These are phyloP conservation scores for Amphichorda felina DNA, from an alignment of 2,329 filamentous ascomycete species.

Conservation along the genomic window DNA sequence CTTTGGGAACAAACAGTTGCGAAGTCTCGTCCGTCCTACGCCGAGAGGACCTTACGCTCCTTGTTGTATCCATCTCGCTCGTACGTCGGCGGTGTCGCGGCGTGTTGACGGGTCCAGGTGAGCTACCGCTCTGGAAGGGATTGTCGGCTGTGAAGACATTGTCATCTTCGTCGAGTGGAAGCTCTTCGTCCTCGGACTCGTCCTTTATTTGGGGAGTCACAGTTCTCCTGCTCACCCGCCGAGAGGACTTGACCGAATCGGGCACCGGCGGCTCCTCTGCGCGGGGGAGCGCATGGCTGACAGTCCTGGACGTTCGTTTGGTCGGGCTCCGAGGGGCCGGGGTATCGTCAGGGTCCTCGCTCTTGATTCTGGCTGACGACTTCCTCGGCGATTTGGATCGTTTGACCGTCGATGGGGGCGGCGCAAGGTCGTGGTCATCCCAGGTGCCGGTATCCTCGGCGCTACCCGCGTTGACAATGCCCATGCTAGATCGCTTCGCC, in stretches of 20 bases:
- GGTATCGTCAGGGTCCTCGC: slow-evolving; percentile 33
- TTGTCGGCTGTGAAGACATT: slow-evolving; percentile 81
- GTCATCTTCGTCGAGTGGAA: slow-evolving; percentile 26
- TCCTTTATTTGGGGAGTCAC: slow-evolving; percentile 39
- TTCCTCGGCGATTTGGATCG: slow-evolving; percentile 46
- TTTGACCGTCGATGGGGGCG: slow-evolving; percentile 34
- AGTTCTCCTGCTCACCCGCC: slow-evolving; percentile 39
- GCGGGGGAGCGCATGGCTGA: slow-evolving; percentile 41
- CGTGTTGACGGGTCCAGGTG: slow-evolving; percentile 43
- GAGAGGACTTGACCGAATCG: slow-evolving; percentile 23
- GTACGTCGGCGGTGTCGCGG: slow-evolving; percentile 37
- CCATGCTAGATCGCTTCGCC: slow-evolving; percentile 76
- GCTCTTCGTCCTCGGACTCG: slow-evolving; percentile 37
- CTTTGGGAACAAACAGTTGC: slow-evolving; percentile 6
- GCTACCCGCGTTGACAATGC: slow-evolving; percentile 60
- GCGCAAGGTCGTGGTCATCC: slow-evolving; percentile 45
- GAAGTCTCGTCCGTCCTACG: slow-evolving; percentile 26
- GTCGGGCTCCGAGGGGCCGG: slow-evolving; percentile 31
- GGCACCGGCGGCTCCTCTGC: slow-evolving; percentile 32
- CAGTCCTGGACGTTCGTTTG: slow-evolving; percentile 41
- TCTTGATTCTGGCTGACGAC: slow-evolving; percentile 29
- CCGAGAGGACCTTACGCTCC: slow-evolving; percentile 29
- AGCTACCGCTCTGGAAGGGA: slow-evolving; percentile 81
- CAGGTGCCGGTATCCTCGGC: slow-evolving; percentile 54
- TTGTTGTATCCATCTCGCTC: slow-evolving; percentile 9